Percentiles rank a stretch among this genome's conserved stretches.
phyloP scores from a whole-genome alignment of 768 basidiomycete genomes.

The Leccinum barrowsii region DNA sequence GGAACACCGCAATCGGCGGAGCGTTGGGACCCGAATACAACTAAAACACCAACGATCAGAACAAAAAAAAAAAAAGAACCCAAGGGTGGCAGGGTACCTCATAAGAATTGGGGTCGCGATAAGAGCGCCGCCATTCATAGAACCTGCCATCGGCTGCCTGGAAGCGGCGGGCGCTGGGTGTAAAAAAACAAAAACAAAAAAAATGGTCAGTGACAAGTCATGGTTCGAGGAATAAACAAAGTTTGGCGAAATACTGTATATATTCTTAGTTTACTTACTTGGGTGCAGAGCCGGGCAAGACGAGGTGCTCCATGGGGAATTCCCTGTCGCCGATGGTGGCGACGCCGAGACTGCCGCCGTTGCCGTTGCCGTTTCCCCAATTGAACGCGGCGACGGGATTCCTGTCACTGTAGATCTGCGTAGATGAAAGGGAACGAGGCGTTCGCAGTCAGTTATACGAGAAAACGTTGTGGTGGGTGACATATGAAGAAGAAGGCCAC shows the following conservation, averaged over 20 bases:
- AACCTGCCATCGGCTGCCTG: conserved; percentile 50
- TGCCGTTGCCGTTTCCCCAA: conserved; percentile 35
- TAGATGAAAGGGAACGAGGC: neutral
- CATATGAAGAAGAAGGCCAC: neutral
- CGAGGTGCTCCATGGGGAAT: conserved; percentile 61
- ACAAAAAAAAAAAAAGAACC: neutral
- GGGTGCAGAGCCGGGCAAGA: conserved; percentile 47
- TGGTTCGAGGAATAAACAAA: conserved; percentile 5
- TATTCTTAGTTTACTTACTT: conserved; percentile 36
- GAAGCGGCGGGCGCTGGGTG: conserved; percentile 56
- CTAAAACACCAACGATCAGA: conserved; percentile 28
- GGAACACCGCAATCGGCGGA: conserved; percentile 54
- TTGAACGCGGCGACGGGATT: conserved; percentile 52
- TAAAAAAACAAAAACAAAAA: neutral
- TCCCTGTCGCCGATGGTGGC: conserved; percentile 52
- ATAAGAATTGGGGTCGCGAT: conserved; percentile 49
- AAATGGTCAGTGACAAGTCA: conserved; percentile 2
- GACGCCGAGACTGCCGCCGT: conserved; percentile 29
- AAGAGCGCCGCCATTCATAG: conserved; percentile 64
- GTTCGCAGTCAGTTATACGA: neutral
- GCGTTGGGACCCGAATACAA: conserved; percentile 46
- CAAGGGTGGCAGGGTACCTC: conserved; percentile 44
- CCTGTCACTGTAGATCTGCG: conserved; percentile 39
- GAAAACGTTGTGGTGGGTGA: neutral
- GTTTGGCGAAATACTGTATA: neutral